phyloP scores from a whole-genome alignment of 495 filamentous ascomycete species.

The Hyaloscypha variabilis region DNA sequence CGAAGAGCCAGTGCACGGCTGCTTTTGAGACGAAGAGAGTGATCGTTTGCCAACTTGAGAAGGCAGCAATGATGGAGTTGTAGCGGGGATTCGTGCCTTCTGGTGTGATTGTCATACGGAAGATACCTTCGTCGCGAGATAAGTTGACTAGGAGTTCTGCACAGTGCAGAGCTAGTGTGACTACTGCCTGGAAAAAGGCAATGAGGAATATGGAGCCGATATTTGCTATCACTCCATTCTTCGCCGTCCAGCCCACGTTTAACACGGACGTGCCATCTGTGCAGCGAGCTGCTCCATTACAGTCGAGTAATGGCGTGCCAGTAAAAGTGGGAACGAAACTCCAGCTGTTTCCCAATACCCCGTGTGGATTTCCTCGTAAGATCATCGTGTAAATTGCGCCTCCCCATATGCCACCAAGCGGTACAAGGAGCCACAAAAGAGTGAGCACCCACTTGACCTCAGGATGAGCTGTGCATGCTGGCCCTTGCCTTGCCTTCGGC shows the following conservation, averaged over 20 bases:
- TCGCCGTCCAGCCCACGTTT: conserved; percentile 32
- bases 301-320: conserved; percentile 18
- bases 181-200: conserved; percentile 35
- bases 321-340: conserved; percentile 32
- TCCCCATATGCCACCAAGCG: conserved; percentile 36
- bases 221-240: conserved; percentile 28
- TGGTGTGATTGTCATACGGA: conserved; percentile 34
- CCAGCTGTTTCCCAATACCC: conserved; percentile 37
- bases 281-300: conserved; percentile 27
- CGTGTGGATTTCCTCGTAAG: conserved; percentile 26
- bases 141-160: conserved; percentile 47
- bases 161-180: conserved; percentile 47
- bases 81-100: conserved; percentile 37
- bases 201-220: conserved; percentile 35
- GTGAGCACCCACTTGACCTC: conserved; percentile 33
- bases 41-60: conserved; percentile 45
- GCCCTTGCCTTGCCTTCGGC: conserved; percentile 35
- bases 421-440: conserved; percentile 32
- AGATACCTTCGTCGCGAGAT: conserved; percentile 46
- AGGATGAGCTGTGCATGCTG: conserved; percentile 32
- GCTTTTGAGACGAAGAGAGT: conserved; percentile 46
- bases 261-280: conserved; percentile 39
- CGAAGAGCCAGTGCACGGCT: conserved; percentile 49
- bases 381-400: conserved; percentile 32
- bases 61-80: conserved; percentile 40